Base-by-base conservation (phyloP, 257 asterid genomes). In the Catharanthus roseus region DNA sequence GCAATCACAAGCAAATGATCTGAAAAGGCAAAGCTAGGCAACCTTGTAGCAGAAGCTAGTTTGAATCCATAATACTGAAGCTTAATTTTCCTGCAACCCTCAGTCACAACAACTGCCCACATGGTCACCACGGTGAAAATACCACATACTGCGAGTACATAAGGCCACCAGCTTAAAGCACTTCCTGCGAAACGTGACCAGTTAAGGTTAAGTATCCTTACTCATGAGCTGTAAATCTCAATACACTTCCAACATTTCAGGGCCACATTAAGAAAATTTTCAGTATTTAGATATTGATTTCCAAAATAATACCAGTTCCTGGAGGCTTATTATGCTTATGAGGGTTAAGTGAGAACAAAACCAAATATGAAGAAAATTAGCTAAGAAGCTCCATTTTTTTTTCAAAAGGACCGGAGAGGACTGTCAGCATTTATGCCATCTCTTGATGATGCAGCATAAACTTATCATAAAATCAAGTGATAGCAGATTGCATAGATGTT, bases 101-200 rank as follows among this genome's bases (percentile, higher is more conserved):
- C 99, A 28, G 97, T 95, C 57, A 95, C 91, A 28, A 91, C 80
- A 31, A 95, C 96, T 0, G 99, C 99, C 97, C 95, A 95, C 95
- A 95, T 88, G 33, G 97, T 91, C 74, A 91, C 96, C 41, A 95
- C 45, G 55, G 90, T 85, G 77, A 91, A 95, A 77, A 88, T 77
- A 67, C 96, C 97, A 64, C 85, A 75, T 65, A 95, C 90, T 10
- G 84, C 88, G 69, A 95, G 82, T 34, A 88, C 76, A 71, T 91
- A 91, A 12, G 93, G 97, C 92, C 88, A 84, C 89, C 92, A 88
- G 88, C 87, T 89, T 79, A 83, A 81, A 64, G 96, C 78, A 82
- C 90, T 89, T 78, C 86, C 99, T 95, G 99, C 77, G 82, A 67
- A 63, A 67, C 68, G 65, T 19, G 66, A 51, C 75, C 73, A 58